These are phyloP conservation scores for Epichloe gansuensis DNA, from an alignment of 2,329 filamentous ascomycete species.

Conservation along the genomic window DNA sequence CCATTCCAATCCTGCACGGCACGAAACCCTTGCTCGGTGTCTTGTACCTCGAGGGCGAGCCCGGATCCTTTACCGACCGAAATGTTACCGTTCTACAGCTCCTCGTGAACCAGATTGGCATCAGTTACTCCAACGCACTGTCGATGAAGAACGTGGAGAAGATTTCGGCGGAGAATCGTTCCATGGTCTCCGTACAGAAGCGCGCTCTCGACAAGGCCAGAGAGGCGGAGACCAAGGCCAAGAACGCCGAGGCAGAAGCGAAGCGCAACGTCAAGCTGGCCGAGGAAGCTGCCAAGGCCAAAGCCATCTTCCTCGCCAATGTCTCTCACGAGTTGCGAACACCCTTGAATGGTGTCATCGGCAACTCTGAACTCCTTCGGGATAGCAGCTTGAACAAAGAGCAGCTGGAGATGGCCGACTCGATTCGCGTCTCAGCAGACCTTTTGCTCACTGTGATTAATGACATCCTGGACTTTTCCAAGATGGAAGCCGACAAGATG, in stretches of 20 bases:
- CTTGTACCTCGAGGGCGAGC: constrained; percentile 62
- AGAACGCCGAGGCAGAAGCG: constrained; percentile 62
- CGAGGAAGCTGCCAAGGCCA: constrained; percentile 71
- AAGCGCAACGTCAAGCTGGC: constrained; percentile 69
- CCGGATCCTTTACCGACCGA: constrained; percentile 65
- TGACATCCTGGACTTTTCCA: constrained; percentile 90
- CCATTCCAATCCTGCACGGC: constrained; percentile 66
- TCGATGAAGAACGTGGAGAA: constrained; percentile 61
- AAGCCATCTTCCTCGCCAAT: constrained; percentile 68
- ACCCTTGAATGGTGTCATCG: constrained; percentile 77
- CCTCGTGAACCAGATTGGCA: constrained; percentile 66
- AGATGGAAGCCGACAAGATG: constrained; percentile 80
- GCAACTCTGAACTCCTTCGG: constrained; percentile 71
- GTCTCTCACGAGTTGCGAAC: constrained; percentile 73
- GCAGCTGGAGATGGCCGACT: constrained; percentile 76
- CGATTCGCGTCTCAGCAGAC: constrained; percentile 75
- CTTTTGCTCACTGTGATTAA: constrained; percentile 86
- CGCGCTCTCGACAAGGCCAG: constrained; percentile 58
- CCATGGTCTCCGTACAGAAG: constrained; percentile 68
- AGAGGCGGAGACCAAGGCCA: constrained; percentile 63
- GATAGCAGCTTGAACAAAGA: constrained; percentile 64
- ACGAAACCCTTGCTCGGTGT: constrained; percentile 58
- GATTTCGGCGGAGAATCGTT: constrained; percentile 63
- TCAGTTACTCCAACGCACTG: constrained; percentile 56
- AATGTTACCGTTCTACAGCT: constrained; percentile 54